A percentile compares a stretch with the other conserved stretches of the same genome.
Conservation (phyloP, 768 basidiomycete genomes). For the Candolleomyces efflorescens region DNA sequence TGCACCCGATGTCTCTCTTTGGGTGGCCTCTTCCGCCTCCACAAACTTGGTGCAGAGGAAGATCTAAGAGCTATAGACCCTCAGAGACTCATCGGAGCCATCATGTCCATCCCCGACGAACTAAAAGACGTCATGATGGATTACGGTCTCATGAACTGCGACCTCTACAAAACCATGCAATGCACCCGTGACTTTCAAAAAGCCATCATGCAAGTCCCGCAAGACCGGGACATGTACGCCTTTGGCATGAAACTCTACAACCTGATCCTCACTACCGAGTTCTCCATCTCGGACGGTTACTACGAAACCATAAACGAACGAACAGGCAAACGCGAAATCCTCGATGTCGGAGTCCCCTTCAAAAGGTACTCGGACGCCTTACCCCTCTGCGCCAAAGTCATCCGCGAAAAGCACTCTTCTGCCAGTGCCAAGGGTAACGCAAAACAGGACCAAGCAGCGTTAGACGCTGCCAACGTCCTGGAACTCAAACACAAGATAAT, state of each 20-base stretch:
- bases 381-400: slow-evolving; percentile 53
- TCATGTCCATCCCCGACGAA: slow-evolving; percentile 41
- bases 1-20: slow-evolving; percentile 47
- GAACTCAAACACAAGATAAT: slow-evolving; percentile 60
- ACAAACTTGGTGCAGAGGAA: slow-evolving; percentile 35
- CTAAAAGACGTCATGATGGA: slow-evolving; percentile 41
- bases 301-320: slow-evolving; percentile 42
- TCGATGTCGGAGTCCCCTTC: slow-evolving; percentile 55
- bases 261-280: slow-evolving; percentile 55
- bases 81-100: slow-evolving; percentile 35
- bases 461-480: slow-evolving; percentile 57
- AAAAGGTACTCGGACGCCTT: slow-evolving; percentile 54
- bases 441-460: too few species aligned
- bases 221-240: slow-evolving; percentile 44
- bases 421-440: slow-evolving; percentile 33
- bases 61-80: slow-evolving; percentile 50
- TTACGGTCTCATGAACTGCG: slow-evolving; percentile 46
- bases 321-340: slow-evolving; percentile 37
- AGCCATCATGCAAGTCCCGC: slow-evolving; percentile 47
- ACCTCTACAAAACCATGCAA: slow-evolving; percentile 39
- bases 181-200: slow-evolving; percentile 41
- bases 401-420: slow-evolving; percentile 40
- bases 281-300: slow-evolving; percentile 53
- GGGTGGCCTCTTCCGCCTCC: slow-evolving; percentile 49
- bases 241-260: slow-evolving; percentile 47